phyloP scores from a whole-genome alignment of 495 filamentous ascomycete genomes.

The Platismatia glauca region DNA sequence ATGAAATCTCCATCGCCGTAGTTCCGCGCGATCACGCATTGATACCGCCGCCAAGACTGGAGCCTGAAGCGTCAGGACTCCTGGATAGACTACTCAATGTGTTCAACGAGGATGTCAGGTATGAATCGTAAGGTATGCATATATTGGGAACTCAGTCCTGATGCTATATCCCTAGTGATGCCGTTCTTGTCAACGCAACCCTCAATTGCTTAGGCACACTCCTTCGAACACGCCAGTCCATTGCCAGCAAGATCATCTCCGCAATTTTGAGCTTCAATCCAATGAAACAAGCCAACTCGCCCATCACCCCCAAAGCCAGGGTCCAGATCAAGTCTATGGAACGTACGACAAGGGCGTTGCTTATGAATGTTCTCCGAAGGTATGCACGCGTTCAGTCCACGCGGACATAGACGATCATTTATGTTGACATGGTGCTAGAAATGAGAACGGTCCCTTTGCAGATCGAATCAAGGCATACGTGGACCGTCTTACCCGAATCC shows the following conservation, averaged over 20 bases:
- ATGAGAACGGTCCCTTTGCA: constrained; percentile 56
- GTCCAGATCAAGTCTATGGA: constrained; percentile 88
- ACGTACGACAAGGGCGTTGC: constrained; percentile 72
- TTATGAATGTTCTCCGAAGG: constrained; percentile 73
- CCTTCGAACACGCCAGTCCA: constrained; percentile 67
- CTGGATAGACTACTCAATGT: constrained; percentile 81
- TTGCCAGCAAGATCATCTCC: constrained; percentile 75
- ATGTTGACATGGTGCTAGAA: constrained; percentile 39
- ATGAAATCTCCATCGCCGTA: constrained; percentile 78
- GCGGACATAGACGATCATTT: not conserved
- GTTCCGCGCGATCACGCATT: constrained; percentile 75
- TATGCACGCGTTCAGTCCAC: constrained; percentile 30
- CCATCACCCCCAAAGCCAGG: constrained; percentile 67
- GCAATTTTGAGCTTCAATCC: constrained; percentile 89
- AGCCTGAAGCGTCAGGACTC: constrained; percentile 83
- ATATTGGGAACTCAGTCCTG: constrained; percentile 13
- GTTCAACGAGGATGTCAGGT: constrained; percentile 80
- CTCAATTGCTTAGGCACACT: constrained; percentile 77
- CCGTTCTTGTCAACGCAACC: constrained; percentile 83
- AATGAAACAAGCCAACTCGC: constrained; percentile 61
- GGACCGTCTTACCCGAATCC: constrained; percentile 64
- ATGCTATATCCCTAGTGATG: constrained; percentile 51
- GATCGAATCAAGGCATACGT: constrained; percentile 73
- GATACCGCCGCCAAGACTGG: constrained; percentile 67
- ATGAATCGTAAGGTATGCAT: constrained; percentile 23